Evolutionary conservation across 805 yeast species (phyloP), one percentile per base, ranked within the genome.

Genomic region (Ogataea sp.): DNA sequence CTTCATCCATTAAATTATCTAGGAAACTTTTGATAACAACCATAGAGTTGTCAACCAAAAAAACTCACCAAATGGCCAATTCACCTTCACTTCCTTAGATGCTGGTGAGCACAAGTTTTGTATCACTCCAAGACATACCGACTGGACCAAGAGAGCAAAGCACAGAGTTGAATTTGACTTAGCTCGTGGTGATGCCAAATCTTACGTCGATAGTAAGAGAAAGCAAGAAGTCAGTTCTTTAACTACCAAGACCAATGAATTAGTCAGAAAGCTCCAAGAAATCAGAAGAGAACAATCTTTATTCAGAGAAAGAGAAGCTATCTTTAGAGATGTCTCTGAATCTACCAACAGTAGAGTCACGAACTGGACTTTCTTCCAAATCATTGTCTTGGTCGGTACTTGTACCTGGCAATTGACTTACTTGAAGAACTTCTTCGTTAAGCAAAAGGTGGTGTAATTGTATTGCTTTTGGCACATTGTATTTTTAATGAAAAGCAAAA

Each of bases 31-130:
- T 48, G 89, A 83, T 59, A 80, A 80, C 58, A 75, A 83, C 60
- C 85, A 83, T 55, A 65, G 82, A 50, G 89, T 83, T 40, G 83
- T 78, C 21, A 74, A 75, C 43, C 89, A 81, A 55, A 80, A 75
- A 58, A 75, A 80, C 29, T 57, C 73, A 8, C 74, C 86, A 31
- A 60, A 62, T 31, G 87, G 88, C 24, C 83, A 80, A 45, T 80
- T 83, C 53, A 73, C 86, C 9, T 82, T 81, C 64, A 76, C 83
- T 28, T 83, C 90, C 2, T 60, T 74, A 31, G 89, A 80, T 46
- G 66, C 82, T 15, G 93, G 93, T 50, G 90, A 83, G 53, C 90
- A 83, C 63, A 78, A 76, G 60, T 75, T 83, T 56, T 83, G 93
- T 60, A 65, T 83, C 59, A 78, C 78, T 31, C 78, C 78, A 37